Base-by-base conservation (phyloP, 345 rosid species). In the Brassica carinata region DNA sequence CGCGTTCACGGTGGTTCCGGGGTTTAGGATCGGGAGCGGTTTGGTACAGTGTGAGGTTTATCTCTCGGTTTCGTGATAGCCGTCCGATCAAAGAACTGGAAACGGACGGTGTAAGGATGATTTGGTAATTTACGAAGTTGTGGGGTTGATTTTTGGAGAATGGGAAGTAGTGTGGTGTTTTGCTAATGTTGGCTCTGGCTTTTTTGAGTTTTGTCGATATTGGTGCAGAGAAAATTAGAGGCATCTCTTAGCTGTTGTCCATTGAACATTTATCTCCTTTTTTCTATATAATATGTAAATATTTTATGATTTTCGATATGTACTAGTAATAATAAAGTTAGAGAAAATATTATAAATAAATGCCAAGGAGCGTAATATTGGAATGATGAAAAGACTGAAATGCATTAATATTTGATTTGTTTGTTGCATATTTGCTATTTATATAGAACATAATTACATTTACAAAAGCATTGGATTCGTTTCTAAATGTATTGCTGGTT, bases 1-100 rank as follows among this genome's bases (percentile, higher is more conserved):
- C 0, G 94, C 89, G 0, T 96, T 96, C 84, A 92, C 98, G 0
- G 89, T 96, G 5, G 90, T 93, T 73, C 99, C 99, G 0, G 99
- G 99, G n/a, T 96, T 96, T 88, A 86, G 74, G 81, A 77, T 93
- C 7, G 96, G 97, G 33, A 89, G 87, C 57, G 86, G 94, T 15
- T 81, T 90, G 19, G 69, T 96, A 57, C 97, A 90, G 15, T 88
- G 92, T 77, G 92, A 86, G 79, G 99, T 96, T 48, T 96, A 91
- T 83, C 89, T 93, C 69, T 84, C 91, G 27, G 72, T 58, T 2
- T 29, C 84, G 51, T 65, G 57, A 70, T 59, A 11, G 27, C 72
- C 82, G 77, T 36, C 43, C 14, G 65, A 63, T 71, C 26, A 2
- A 77, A 53, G 73, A 61, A 18, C 26, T 63, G 36, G 1, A 38